Evolutionary conservation across 371 early-diverging fungal species (phyloP).

Genomic region (Mucor racemosus): DNA sequence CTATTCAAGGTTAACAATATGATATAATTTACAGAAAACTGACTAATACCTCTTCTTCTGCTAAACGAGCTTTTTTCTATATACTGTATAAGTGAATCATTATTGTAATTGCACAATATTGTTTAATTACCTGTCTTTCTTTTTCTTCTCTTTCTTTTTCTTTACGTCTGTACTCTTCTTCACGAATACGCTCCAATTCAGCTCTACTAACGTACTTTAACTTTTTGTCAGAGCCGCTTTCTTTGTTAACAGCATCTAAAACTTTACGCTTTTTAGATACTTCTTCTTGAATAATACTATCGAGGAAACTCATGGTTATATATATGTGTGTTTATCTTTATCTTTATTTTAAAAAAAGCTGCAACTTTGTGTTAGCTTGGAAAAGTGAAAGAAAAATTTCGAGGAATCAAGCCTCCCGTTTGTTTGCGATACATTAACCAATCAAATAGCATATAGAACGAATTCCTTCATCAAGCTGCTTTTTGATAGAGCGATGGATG

Average conservation of each 20-base stretch:
- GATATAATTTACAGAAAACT: not conserved
- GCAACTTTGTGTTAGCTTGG: not conserved
- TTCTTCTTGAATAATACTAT: slow-evolving; percentile 66
- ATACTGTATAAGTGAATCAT: not conserved
- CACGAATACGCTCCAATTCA: slow-evolving; percentile 75
- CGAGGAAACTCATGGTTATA: slow-evolving; percentile 65
- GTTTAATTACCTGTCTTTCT: slow-evolving; percentile 39
- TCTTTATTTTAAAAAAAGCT: not conserved
- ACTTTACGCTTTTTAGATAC: slow-evolving; percentile 71
- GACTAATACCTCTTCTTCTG: slow-evolving; percentile 31
- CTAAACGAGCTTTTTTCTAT: slow-evolving; percentile 42
- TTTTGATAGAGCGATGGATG: no score
- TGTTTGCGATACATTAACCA: not conserved
- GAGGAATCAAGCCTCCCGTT: not conserved
- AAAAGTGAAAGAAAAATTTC: not conserved
- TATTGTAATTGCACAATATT: not conserved
- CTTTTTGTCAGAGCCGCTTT: slow-evolving; percentile 42
- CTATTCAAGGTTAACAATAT: slow-evolving; percentile 12
- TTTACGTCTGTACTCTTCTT: slow-evolving; percentile 65
- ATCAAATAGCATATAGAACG: not conserved
- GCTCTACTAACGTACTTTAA: slow-evolving; percentile 78
- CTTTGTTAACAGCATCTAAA: slow-evolving; percentile 41
- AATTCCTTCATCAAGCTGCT: no score
- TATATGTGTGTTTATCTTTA: not conserved
- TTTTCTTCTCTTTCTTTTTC: slow-evolving; percentile 63